These are phyloP conservation scores for Hevea brasiliensis DNA, from an alignment of 345 rosid species.

Conservation along the genomic window DNA sequence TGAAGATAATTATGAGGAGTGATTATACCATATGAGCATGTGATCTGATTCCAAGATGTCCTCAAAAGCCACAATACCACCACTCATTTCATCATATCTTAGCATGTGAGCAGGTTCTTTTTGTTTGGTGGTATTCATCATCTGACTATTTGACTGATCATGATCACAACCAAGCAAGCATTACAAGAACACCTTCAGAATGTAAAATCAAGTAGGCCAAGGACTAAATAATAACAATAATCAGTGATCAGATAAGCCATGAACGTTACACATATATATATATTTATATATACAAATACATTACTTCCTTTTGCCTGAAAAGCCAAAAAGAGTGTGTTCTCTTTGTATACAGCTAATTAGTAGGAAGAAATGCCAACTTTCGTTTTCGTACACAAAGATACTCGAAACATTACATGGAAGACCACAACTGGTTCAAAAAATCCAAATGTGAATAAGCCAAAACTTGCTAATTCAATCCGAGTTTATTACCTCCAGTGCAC, in stretches of 20 bases:
- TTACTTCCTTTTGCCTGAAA: constrained; percentile 32
- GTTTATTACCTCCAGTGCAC: constrained; percentile 40
- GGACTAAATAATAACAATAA: constrained; percentile 15
- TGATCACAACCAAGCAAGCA: constrained; percentile 7
- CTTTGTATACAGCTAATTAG: constrained; percentile 39
- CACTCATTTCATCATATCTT: no score
- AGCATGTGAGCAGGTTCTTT: no score
- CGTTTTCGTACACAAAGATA: constrained; percentile 22
- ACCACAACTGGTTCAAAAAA: constrained; percentile 30
- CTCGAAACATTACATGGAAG: constrained; percentile 16
- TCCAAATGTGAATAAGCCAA: constrained; percentile 34
- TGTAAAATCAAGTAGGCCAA: neutral
- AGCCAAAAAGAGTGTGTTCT: constrained; percentile 3
- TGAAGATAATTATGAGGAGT: no score
- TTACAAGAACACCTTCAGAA: constrained; percentile 17
- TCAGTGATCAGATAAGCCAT: constrained; percentile 20
- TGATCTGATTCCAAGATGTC: no score
- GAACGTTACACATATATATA: constrained; percentile 19
- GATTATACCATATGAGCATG: no score
- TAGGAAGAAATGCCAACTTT: constrained; percentile 21
- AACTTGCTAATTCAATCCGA: constrained; percentile 26
- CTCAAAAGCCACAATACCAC: no score
- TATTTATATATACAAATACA: constrained; percentile 38
- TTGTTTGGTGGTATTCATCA: no score
- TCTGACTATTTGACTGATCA: neutral